Percentiles rank a stretch among this genome's conserved stretches.
These are phyloP conservation scores for Wickerhamiella kazuoi DNA, from an alignment of 805 yeast genomes.

Conservation along the genomic window DNA sequence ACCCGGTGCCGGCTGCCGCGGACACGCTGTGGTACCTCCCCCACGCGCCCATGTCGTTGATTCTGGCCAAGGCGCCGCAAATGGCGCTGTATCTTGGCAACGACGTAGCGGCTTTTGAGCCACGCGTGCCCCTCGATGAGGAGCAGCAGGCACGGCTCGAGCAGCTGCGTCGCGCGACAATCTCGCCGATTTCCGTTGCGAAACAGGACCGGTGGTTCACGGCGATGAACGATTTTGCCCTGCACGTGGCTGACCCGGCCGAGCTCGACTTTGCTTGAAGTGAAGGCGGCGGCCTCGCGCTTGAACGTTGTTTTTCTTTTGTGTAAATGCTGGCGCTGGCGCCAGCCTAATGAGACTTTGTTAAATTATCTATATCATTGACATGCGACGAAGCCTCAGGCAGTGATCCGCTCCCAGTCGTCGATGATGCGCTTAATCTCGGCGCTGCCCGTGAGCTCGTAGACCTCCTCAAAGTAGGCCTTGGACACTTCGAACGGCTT, in stretches of 20 bases:
- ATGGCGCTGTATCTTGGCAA: slow-evolving; percentile 14
- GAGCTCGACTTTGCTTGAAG: no score
- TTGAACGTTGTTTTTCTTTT: no score
- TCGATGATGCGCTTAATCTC: slow-evolving; percentile 80
- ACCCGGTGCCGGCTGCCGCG: slow-evolving; percentile 5
- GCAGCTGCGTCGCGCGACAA: slow-evolving; percentile 1
- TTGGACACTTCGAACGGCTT: slow-evolving; percentile 90
- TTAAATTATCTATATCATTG: no score
- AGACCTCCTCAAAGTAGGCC: slow-evolving; percentile 94
- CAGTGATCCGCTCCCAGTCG: slow-evolving; percentile 79
- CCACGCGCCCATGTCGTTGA: slow-evolving; percentile 43
- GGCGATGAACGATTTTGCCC: slow-evolving; percentile 18
- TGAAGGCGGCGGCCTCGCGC: no score
- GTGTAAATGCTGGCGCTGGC: no score
- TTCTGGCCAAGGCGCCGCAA: slow-evolving; percentile 10
- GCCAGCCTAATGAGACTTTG: no score
- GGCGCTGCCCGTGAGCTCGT: slow-evolving; percentile 75
- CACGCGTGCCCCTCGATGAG: slow-evolving; percentile 22
- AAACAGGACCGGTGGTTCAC: slow-evolving; percentile 16
- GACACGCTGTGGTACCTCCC: slow-evolving; percentile 43
- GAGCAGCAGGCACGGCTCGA: slow-evolving; percentile 3
- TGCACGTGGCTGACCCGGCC: slow-evolving; percentile 7
- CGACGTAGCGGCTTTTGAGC: slow-evolving; percentile 10
- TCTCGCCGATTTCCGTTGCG: slow-evolving; percentile 1
- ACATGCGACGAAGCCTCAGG: no score